phyloP scores from a whole-genome alignment of 805 yeast species.

The Pichia membranifaciens region DNA sequence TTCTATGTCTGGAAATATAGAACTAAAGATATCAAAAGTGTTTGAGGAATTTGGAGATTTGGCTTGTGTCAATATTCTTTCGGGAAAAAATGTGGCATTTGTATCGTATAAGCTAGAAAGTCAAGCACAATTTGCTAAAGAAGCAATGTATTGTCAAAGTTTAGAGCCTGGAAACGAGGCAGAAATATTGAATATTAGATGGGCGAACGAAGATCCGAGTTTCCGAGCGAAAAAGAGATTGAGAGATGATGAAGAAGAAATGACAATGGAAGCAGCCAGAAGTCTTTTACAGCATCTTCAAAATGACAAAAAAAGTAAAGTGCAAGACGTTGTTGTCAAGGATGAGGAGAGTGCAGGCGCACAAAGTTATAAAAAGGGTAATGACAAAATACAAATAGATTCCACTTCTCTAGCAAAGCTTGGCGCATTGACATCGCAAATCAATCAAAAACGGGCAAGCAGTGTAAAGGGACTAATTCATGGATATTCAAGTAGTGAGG shows the following conservation, averaged over 20 bases:
- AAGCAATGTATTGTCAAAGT: conserved; percentile 85
- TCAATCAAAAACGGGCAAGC: no score
- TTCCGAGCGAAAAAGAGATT: conserved; percentile 53
- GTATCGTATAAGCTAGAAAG: conserved; percentile 61
- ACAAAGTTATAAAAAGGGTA: not conserved
- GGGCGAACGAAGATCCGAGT: conserved; percentile 90
- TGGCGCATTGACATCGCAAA: not conserved
- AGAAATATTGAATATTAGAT: conserved; percentile 64
- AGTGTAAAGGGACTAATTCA: not conserved
- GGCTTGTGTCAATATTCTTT: conserved; percentile 56
- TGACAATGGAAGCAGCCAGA: conserved; percentile 49
- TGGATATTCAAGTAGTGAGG: conserved; percentile 13
- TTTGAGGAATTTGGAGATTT: conserved; percentile 76
- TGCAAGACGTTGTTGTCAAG: not conserved
- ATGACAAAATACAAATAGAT: not conserved
- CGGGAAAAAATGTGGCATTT: conserved; percentile 67
- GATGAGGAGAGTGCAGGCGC: not conserved
- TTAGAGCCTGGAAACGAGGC: conserved; percentile 38
- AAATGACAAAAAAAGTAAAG: conserved; percentile 18
- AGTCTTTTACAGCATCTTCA: conserved; percentile 33
- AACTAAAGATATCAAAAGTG: conserved; percentile 34
- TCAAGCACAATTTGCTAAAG: conserved; percentile 91
- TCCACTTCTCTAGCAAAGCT: not conserved
- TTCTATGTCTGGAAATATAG: conserved; percentile 32
- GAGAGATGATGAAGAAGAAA: conserved; percentile 43